A percentile compares a stretch with the other conserved stretches of the same genome.
Evolutionary conservation across 257 asterid genomes (phyloP).

Genomic region (Gardenia jasminoides): DNA sequence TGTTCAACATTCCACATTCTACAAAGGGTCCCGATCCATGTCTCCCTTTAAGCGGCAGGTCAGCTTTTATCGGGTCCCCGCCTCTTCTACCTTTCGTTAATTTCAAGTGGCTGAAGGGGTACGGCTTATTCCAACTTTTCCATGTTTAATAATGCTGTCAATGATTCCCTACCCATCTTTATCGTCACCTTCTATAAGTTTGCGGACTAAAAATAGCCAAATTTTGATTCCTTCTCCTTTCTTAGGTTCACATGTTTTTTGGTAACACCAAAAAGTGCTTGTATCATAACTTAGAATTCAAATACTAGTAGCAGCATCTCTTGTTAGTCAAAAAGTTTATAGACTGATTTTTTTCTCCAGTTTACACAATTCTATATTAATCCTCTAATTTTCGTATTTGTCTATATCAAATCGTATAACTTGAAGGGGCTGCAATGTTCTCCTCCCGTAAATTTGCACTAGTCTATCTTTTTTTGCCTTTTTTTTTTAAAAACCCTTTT

Average conservation of each 20-base stretch:
- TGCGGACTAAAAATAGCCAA: neutral
- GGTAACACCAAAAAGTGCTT: neutral
- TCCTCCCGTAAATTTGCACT: too few species aligned
- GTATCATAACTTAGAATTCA: neutral
- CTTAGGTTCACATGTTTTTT: neutral
- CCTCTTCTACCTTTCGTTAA: conserved; percentile 13
- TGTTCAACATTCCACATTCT: conserved; percentile 24
- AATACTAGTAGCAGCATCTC: neutral
- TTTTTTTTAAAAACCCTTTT: too few species aligned
- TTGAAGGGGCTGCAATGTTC: too few species aligned
- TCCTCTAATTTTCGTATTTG: too few species aligned
- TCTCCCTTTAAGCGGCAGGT: conserved; percentile 42
- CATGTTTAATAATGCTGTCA: conserved; percentile 38
- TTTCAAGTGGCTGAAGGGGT: conserved; percentile 34
- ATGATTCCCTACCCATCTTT: conserved; percentile 28
- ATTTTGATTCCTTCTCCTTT: neutral
- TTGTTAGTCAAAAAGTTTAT: too few species aligned
- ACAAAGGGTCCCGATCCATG: conserved; percentile 32
- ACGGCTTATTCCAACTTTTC: conserved; percentile 29
- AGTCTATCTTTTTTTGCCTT: too few species aligned
- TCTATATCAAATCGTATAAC: too few species aligned
- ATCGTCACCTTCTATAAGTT: neutral
- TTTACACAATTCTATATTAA: too few species aligned
- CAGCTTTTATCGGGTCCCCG: conserved; percentile 35
- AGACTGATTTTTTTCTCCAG: too few species aligned